phyloP scores from a whole-genome alignment of 2,329 filamentous ascomycete species.

The Passalora sequoiae region DNA sequence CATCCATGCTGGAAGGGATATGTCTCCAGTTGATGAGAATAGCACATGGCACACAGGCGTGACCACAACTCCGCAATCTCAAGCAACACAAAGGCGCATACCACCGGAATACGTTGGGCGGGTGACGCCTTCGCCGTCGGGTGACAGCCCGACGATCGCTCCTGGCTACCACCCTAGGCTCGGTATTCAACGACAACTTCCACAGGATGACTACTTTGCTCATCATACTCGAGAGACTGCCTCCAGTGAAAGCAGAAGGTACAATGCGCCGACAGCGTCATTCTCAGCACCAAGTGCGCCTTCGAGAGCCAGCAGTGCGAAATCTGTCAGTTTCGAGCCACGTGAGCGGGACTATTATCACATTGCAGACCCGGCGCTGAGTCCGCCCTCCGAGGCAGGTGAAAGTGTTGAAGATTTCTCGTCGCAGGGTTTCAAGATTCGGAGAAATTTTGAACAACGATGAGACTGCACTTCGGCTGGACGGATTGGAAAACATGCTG shows the following conservation, averaged over 20 bases:
- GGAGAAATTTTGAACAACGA: not conserved
- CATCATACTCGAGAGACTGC: not conserved
- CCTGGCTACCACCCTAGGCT: not conserved
- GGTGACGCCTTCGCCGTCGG: constrained; percentile 11
- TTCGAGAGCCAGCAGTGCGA: constrained; percentile 8
- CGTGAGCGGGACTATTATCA: constrained; percentile 7
- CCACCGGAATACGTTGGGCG: constrained; percentile 17
- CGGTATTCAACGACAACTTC: not conserved
- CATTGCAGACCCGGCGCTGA: constrained; percentile 12
- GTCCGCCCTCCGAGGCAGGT: constrained; percentile 19
- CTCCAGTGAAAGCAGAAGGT: constrained; percentile 6
- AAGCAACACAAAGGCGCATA: constrained; percentile 8
- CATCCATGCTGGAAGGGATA: constrained; percentile 4
- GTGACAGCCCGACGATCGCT: not conserved
- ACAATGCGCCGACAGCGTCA: constrained; percentile 10
- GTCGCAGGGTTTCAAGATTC: not conserved
- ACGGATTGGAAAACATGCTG: not conserved
- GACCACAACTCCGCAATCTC: constrained; percentile 1
- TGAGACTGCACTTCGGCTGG: not conserved
- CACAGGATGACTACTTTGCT: constrained; percentile 10
- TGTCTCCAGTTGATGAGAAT: not conserved
- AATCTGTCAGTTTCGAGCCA: constrained; percentile 14
- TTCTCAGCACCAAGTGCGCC: constrained; percentile 16
- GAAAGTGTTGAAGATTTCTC: constrained; percentile 13
- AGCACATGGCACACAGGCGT: not conserved